These are phyloP conservation scores for Sporisorium iseilematis-ciliati DNA, from an alignment of 1,284 basidiomycete genomes.

Conservation along the genomic window DNA sequence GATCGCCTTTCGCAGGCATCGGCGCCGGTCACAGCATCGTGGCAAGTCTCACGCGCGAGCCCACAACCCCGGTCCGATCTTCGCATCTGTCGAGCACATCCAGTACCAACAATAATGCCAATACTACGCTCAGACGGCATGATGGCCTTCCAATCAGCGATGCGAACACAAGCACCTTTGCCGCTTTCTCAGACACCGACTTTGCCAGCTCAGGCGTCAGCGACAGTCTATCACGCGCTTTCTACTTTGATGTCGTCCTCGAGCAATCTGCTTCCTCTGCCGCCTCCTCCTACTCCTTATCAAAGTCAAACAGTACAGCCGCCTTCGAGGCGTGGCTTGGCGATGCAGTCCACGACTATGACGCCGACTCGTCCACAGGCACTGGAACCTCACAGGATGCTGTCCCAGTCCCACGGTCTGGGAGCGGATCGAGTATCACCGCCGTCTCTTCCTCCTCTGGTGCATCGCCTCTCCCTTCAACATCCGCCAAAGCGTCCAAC, in stretches of 20 bases:
- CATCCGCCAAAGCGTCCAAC: slow-evolving; percentile 12
- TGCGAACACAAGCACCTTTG: slow-evolving; percentile 3
- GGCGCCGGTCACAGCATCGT: slow-evolving; percentile 35
- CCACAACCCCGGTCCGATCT: slow-evolving; percentile 19
- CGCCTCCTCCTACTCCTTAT: slow-evolving; percentile 14
- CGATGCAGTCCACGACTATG: slow-evolving; percentile 52
- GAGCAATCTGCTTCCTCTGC: slow-evolving; percentile 28
- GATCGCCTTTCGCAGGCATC: slow-evolving; percentile 44
- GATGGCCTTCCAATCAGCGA: slow-evolving; percentile 17
- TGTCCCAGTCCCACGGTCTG: slow-evolving; percentile 38
- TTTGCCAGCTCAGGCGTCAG: slow-evolving; percentile 35
- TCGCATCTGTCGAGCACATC: slow-evolving; percentile 7
- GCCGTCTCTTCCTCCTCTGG: slow-evolving; percentile 43
- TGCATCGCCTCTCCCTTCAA: slow-evolving; percentile 9
- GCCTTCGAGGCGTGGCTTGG: slow-evolving; percentile 56
- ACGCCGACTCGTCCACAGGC: slow-evolving; percentile 7
- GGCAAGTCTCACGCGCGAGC: slow-evolving; percentile 18
- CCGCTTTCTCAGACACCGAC: slow-evolving; percentile 17
- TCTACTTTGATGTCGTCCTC: slow-evolving; percentile 57
- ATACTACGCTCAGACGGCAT: slow-evolving; percentile 11
- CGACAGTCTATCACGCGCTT: slow-evolving; percentile 48
- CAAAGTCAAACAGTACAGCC: slow-evolving; percentile 12
- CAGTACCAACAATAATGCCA: neutral
- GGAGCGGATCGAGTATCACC: slow-evolving; percentile 59
- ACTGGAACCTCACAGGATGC: neutral